Conservation (phyloP, 192 early-diverging fungal species). For the Geranomyces variabilis region DNA sequence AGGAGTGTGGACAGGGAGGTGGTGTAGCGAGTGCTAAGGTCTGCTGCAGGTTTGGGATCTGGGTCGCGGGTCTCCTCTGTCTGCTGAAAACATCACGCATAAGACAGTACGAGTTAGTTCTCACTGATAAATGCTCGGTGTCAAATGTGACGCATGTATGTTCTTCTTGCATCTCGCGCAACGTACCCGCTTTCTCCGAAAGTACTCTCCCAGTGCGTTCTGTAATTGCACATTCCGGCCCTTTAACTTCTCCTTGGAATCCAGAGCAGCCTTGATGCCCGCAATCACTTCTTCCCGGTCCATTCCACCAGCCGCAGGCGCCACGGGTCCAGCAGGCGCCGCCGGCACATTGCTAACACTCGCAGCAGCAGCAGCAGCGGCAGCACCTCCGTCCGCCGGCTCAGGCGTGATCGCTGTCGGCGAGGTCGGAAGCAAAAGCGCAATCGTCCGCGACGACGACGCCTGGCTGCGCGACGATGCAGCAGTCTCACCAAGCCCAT, state of each 20-base stretch:
- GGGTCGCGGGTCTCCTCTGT: constrained; percentile 54
- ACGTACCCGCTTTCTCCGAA: constrained; percentile 57
- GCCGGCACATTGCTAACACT: background rate
- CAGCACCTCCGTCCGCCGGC: background rate
- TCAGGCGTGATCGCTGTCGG: background rate
- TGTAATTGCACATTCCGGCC: constrained; percentile 48
- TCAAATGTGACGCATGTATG: no score
- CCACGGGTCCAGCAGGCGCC: background rate
- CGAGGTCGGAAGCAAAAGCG: background rate
- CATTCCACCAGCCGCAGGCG: constrained; percentile 13
- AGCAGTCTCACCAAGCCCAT: background rate
- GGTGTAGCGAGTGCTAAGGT: constrained; percentile 58
- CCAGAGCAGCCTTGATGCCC: constrained; percentile 43
- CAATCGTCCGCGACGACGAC: no score
- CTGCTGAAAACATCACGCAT: constrained; percentile 14
- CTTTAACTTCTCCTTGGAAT: constrained; percentile 49
- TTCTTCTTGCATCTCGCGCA: background rate
- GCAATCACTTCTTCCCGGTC: constrained; percentile 53
- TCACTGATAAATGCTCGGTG: background rate
- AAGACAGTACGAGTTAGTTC: background rate
- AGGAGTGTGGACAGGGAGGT: constrained; percentile 46
- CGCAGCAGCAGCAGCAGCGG: background rate
- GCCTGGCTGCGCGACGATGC: no score
- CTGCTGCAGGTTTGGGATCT: constrained; percentile 49
- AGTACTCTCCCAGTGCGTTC: constrained; percentile 60